Percentiles rank a stretch among this genome's conserved stretches.
phyloP scores from a whole-genome alignment of 768 basidiomycete species.

The Serendipita sp. region DNA sequence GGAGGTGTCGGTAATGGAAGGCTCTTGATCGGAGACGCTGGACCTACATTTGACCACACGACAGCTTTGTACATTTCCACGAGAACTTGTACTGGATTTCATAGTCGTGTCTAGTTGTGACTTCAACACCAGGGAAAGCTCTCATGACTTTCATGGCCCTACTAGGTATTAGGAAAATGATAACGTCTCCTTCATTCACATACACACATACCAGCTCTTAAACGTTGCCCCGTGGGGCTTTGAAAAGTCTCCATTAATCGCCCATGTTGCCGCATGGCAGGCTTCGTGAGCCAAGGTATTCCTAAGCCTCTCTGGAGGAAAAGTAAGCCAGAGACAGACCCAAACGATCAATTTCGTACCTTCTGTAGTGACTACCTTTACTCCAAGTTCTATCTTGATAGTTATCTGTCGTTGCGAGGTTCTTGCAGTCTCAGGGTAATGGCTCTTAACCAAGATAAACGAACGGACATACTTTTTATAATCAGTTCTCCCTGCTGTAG shows the following conservation, averaged over 20 bases:
- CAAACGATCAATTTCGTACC: not conserved
- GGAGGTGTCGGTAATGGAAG: not conserved
- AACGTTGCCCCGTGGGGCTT: not conserved
- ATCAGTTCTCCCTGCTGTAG: not conserved
- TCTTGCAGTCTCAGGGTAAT: not conserved
- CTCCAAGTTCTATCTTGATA: constrained; percentile 3
- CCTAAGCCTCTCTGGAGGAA: not conserved
- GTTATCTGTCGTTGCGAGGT: not conserved
- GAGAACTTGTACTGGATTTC: constrained; percentile 1
- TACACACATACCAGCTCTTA: not conserved
- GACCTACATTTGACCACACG: not conserved
- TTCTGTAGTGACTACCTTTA: constrained; percentile 1
- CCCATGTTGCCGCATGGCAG: constrained; percentile 1
- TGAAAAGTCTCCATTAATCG: not conserved
- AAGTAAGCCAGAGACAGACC: not conserved
- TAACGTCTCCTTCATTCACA: not conserved
- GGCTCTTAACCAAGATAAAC: not conserved
- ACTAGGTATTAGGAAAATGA: not conserved
- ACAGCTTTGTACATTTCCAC: not conserved
- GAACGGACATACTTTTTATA: not conserved
- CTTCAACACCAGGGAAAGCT: not conserved
- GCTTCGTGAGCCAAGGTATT: constrained; percentile 2
- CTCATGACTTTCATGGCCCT: not conserved
- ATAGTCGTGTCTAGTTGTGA: constrained; percentile 2
- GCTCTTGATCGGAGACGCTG: not conserved